These are phyloP conservation scores for Fagopyrum esculentum DNA, from an alignment of 148 eudicot genomes.

Conservation along the genomic window DNA sequence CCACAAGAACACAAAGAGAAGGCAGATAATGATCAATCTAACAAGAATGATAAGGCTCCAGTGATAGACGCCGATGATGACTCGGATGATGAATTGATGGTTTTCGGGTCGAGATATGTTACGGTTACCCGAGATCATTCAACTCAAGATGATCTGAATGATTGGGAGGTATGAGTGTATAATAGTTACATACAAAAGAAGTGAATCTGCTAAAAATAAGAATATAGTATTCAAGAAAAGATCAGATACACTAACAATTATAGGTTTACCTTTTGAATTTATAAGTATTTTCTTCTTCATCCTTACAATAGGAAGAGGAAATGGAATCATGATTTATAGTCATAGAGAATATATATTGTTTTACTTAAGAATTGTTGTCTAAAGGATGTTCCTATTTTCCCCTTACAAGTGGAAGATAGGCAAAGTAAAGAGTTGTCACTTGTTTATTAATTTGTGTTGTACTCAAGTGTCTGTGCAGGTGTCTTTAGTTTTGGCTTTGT, in stretches of 20 bases:
- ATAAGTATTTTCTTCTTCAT: neutral
- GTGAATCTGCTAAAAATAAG: neutral
- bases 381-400: neutral
- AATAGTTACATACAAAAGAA: neutral
- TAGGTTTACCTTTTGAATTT: neutral
- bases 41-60: neutral
- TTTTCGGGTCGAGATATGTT: constrained; percentile 24
- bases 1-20: neutral
- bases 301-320: neutral
- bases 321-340: neutral
- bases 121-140: constrained; percentile 20
- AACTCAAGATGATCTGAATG: constrained; percentile 20
- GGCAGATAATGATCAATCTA: neutral
- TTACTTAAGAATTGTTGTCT: neutral
- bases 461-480: neutral
- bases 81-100: constrained; percentile 21
- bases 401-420: neutral
- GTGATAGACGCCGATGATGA: constrained; percentile 17
- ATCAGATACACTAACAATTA: neutral
- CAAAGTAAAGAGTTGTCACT: neutral
- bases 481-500: neutral
- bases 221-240: neutral
- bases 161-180: constrained; percentile 27
- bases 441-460: neutral
- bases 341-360: neutral